Conservation (phyloP, 1,284 basidiomycete genomes). For the Cutaneotrichosporon sp. region DNA sequence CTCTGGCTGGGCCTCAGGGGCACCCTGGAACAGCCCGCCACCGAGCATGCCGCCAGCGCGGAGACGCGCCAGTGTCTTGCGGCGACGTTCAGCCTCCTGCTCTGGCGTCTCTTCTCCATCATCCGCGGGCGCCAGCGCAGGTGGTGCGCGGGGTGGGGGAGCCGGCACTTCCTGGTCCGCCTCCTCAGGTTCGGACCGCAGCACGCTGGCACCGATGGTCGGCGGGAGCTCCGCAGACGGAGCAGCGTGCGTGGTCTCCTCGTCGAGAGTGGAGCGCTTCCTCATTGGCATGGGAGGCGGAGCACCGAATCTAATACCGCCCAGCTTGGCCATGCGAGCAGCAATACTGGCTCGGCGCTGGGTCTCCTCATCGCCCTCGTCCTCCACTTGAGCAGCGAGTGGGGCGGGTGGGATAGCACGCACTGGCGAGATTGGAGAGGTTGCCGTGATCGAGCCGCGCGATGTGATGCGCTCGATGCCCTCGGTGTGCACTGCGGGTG, state of each 20-base stretch:
- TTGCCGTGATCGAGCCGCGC: slow-evolving; percentile 1
- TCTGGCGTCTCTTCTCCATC: slow-evolving; percentile 47
- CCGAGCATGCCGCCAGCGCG: slow-evolving; percentile 50
- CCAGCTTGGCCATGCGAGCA: slow-evolving; percentile 82
- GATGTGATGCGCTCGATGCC: not conserved
- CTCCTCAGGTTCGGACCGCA: slow-evolving; percentile 18
- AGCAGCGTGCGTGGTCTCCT: not conserved
- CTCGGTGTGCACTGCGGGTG: slow-evolving; percentile 8
- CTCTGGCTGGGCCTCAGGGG: slow-evolving; percentile 17
- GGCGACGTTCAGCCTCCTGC: slow-evolving; percentile 46
- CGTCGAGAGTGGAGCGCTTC: slow-evolving; percentile 2
- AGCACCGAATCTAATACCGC: slow-evolving; percentile 75
- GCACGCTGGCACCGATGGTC: slow-evolving; percentile 2
- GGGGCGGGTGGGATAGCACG: not conserved
- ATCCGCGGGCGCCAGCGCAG: slow-evolving; percentile 4
- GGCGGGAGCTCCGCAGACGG: slow-evolving; percentile 8
- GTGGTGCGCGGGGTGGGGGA: not conserved
- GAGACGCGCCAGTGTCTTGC: slow-evolving; percentile 49
- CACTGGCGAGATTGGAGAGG: slow-evolving; percentile 19
- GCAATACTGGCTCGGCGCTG: slow-evolving; percentile 76
- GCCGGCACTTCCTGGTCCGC: not conserved
- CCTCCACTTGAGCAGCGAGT: not conserved
- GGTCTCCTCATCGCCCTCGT: slow-evolving; percentile 58
- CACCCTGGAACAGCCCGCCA: slow-evolving; percentile 49
- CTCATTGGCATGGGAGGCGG: slow-evolving; percentile 41